These are phyloP conservation scores for Metarhizium sp. DNA, from an alignment of 2,329 filamentous ascomycete species.

Conservation along the genomic window DNA sequence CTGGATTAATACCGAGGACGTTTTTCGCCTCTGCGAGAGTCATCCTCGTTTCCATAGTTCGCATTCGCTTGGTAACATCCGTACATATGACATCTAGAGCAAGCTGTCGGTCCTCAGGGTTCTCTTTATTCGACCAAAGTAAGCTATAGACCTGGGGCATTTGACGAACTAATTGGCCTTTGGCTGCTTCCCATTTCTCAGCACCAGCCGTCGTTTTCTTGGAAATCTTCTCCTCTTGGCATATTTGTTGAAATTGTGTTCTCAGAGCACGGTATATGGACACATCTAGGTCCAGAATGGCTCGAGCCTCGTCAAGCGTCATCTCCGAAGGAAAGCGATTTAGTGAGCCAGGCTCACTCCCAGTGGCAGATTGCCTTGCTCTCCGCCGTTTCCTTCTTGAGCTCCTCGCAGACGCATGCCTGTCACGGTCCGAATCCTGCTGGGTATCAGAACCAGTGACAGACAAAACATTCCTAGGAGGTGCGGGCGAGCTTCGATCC, in stretches of 20 bases:
- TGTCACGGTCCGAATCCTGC: conserved; percentile 1
- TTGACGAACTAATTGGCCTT: conserved; percentile 56
- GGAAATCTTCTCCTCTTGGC: conserved; percentile 53
- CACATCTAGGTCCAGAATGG: conserved; percentile 55
- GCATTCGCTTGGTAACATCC: conserved; percentile 73
- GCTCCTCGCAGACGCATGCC: not conserved
- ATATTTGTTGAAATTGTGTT: conserved; percentile 60
- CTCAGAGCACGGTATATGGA: conserved; percentile 55
- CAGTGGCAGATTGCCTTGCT: conserved; percentile 49
- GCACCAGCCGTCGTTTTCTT: conserved; percentile 71
- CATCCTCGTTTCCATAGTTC: conserved; percentile 55
- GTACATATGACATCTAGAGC: conserved; percentile 72
- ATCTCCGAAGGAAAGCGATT: conserved; percentile 76
- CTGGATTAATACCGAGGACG: conserved; percentile 33
- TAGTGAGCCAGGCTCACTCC: conserved; percentile 55
- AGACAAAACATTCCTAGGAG: not conserved
- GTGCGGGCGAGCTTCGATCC: not conserved
- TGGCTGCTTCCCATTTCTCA: conserved; percentile 63
- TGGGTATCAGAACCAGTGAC: not conserved
- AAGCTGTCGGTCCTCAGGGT: conserved; percentile 52
- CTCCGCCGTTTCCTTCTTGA: conserved; percentile 52
- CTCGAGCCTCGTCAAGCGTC: conserved; percentile 69
- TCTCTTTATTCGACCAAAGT: conserved; percentile 48
- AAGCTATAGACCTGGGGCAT: conserved; percentile 53
- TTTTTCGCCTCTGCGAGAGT: conserved; percentile 68